Evolutionary conservation across 768 basidiomycete genomes (phyloP), one percentile per base, ranked within the genome.

Genomic region (Lentinula detonsa): DNA sequence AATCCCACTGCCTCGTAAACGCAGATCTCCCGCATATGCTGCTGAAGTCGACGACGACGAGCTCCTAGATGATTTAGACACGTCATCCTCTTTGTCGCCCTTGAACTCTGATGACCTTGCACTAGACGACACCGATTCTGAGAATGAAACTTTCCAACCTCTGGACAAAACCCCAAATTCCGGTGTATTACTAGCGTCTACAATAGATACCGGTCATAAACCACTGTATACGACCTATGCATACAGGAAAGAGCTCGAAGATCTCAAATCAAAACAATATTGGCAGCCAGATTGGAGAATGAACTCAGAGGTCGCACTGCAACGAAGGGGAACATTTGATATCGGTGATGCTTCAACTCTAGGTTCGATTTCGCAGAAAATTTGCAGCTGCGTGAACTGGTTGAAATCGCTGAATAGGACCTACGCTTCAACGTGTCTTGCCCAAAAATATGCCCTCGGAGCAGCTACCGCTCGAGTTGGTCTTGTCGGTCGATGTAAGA

Each of bases 291-390:
- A 82, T 28, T 91, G 88, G 88, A 75, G 74, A 55, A 77, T 63
- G 60, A 31, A 39, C 21, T 46, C 58, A 23, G 56, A 21, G n/a
- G 34, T 45, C 8, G 23, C 40, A 4, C 23, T 37, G 69, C 68
- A 15, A 72, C 23, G 21, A 18, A 18, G 55, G 16, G 57, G 73
- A 21, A 72, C 72, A 3, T 91, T 93, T 66, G 74, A 87, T 67
- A 70, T 92, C 18, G 84, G 85, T 0, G 84, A 90, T 66, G 83
- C 87, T 8, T 91, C 90, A 2, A 88, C 90, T 2, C 73, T 93
- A 39, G 90, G 90, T 85, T 67, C 43, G 75, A 42, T 53, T 13
- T 31, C 18, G 5, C 52, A 34, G 8, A 23, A 31, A 28, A 39
- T 45, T 16, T 35, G n/a, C 6, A n/a, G n/a, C 28, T 11, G 5